Conservation (phyloP, 352 stramenopile species). For the Phytophthora hybrid region DNA sequence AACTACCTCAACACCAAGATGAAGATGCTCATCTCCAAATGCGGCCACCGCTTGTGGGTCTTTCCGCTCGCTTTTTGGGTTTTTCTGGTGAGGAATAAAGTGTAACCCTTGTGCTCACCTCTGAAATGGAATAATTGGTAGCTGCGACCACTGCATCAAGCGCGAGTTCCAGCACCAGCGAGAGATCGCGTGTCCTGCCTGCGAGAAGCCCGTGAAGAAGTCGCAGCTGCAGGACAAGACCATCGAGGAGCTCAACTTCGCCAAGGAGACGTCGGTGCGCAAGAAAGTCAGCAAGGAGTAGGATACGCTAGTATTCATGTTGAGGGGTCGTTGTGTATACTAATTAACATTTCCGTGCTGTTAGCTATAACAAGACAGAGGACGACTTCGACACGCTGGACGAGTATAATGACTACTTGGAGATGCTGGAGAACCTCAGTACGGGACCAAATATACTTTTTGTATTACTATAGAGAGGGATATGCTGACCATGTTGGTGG, state of each 20-base stretch:
- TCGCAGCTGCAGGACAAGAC: slow-evolving; percentile 91
- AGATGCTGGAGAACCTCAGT: slow-evolving; percentile 89
- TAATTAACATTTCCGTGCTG: neutral
- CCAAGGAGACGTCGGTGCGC: slow-evolving; percentile 87
- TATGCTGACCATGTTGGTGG: neutral
- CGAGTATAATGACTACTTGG: slow-evolving; percentile 90
- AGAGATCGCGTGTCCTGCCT: slow-evolving; percentile 85
- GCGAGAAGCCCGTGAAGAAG: slow-evolving; percentile 89
- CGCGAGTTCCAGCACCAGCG: slow-evolving; percentile 90
- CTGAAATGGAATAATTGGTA: slow-evolving; percentile 28
- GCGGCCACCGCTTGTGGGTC: slow-evolving; percentile 88
- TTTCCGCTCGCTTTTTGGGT: too few relatives aligned
- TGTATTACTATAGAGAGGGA: neutral
- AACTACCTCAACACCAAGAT: slow-evolving; percentile 93
- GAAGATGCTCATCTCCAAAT: slow-evolving; percentile 94
- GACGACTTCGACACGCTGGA: slow-evolving; percentile 90
- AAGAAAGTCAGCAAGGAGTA: slow-evolving; percentile 91
- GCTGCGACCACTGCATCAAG: slow-evolving; percentile 88
- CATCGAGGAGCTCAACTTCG: slow-evolving; percentile 89
- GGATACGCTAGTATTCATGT: slow-evolving; percentile 18
- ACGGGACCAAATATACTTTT: slow-evolving; percentile 17
- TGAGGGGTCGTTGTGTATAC: slow-evolving; percentile 5
- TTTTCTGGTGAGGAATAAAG: neutral
- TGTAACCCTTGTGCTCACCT: slow-evolving; percentile 12
- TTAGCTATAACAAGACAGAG: slow-evolving; percentile 90